phyloP scores from a whole-genome alignment of 257 asterid species.

The Salvia miltiorrhiza region DNA sequence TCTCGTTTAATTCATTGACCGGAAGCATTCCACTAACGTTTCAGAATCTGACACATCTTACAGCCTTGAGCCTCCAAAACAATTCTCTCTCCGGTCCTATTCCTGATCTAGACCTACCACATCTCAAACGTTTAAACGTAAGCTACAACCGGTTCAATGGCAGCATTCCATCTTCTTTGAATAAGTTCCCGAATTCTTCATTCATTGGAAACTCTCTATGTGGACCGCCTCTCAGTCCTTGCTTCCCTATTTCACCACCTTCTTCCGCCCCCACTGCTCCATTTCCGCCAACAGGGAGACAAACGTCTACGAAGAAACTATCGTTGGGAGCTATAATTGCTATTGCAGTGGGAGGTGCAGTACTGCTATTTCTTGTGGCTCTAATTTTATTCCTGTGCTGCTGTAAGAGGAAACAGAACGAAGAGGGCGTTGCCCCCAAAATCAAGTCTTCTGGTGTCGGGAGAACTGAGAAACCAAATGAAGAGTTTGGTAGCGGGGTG shows the following conservation, averaged over 20 bases:
- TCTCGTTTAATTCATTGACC: constrained; percentile 53
- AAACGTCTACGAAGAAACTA: constrained; percentile 41
- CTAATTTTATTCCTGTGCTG: constrained; percentile 48
- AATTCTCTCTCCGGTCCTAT: constrained; percentile 63
- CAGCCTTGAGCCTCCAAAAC: constrained; percentile 59
- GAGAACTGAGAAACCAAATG: constrained; percentile 75
- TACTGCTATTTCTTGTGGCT: constrained; percentile 46
- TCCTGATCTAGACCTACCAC: constrained; percentile 46
- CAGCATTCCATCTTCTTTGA: constrained; percentile 57
- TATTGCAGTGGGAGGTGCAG: constrained; percentile 76
- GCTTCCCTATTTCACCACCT: constrained; percentile 42
- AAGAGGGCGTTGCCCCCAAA: constrained; percentile 41
- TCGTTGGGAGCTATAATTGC: constrained; percentile 64
- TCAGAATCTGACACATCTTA: constrained; percentile 51
- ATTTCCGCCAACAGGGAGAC: constrained; percentile 28
- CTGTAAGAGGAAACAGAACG: constrained; percentile 42
- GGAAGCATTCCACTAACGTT: constrained; percentile 45
- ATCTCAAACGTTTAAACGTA: constrained; percentile 50
- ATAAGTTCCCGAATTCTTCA: constrained; percentile 56
- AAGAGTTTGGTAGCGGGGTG: constrained; percentile 92
- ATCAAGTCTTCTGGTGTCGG: constrained; percentile 63
- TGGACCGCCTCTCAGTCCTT: constrained; percentile 61
- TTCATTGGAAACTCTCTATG: constrained; percentile 67
- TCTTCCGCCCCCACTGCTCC: constrained; percentile 41
- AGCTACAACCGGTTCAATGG: constrained; percentile 69